Conservation (phyloP, 1,139 yeast genomes). For the Magnusiomyces tetraspermus region DNA sequence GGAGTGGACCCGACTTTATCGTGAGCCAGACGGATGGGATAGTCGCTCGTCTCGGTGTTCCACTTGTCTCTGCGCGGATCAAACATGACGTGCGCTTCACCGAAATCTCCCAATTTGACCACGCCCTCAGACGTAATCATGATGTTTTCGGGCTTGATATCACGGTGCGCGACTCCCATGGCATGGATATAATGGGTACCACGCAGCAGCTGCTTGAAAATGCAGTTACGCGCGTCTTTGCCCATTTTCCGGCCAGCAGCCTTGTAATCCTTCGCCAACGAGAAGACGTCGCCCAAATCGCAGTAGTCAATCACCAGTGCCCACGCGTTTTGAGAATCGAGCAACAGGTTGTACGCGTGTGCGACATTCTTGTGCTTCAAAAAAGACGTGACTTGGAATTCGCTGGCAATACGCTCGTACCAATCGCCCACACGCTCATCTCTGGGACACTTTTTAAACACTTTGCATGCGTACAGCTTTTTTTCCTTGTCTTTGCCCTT, state of each 20-base stretch:
- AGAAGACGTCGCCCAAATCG: constrained; percentile 61
- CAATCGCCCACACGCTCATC: constrained; percentile 49
- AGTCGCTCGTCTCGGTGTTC: constrained; percentile 6
- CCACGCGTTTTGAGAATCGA: constrained; percentile 31
- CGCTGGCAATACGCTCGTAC: constrained; percentile 62
- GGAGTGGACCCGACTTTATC: constrained; percentile 59
- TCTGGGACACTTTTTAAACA: constrained; percentile 40
- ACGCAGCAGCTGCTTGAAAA: constrained; percentile 62
- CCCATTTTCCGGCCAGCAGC: constrained; percentile 23
- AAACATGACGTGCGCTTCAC: constrained; percentile 14
- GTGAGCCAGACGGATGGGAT: constrained; percentile 10
- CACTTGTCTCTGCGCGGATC: constrained; percentile 8
- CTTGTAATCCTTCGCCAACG: constrained; percentile 37
- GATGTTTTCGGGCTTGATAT: constrained; percentile 64
- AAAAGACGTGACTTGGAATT: constrained; percentile 65
- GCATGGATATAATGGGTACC: constrained; percentile 64
- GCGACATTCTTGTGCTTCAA: constrained; percentile 62
- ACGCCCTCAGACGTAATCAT: constrained; percentile 59
- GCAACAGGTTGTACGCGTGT: constrained; percentile 50
- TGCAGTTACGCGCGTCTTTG: constrained; percentile 44
- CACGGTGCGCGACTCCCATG: constrained; percentile 63
- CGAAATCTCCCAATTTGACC: constrained; percentile 63
- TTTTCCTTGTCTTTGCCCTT: constrained; percentile 10
- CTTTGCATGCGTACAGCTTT: constrained; percentile 59
- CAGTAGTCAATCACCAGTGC: constrained; percentile 72